These are phyloP conservation scores for Diplogelasinospora grovesii DNA, from an alignment of 495 filamentous ascomycete species.

Conservation along the genomic window DNA sequence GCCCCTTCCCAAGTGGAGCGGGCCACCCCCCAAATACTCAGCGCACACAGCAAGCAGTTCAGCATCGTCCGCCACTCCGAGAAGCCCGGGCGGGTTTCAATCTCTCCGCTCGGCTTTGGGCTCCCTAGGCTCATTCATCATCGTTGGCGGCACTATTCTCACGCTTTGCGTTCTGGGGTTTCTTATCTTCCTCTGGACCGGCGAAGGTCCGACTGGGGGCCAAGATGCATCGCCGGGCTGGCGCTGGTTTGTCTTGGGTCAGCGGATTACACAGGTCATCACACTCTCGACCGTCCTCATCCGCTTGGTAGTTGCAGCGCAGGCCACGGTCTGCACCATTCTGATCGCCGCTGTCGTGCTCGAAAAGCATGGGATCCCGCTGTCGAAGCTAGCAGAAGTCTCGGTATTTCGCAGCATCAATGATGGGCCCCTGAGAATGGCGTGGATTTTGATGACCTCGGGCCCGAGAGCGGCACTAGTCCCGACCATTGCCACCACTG, in stretches of 20 bases:
- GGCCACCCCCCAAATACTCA: too few species aligned
- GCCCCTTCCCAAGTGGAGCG: too few species aligned
- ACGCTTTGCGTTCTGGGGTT: slow-evolving; percentile 10
- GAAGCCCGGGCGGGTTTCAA: too few species aligned
- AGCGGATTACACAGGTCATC: slow-evolving; percentile 9
- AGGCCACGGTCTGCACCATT: slow-evolving; percentile 12
- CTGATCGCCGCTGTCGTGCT: slow-evolving; percentile 15
- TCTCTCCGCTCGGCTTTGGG: neutral
- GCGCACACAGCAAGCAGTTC: too few species aligned
- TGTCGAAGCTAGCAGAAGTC: slow-evolving; percentile 15
- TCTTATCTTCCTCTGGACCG: slow-evolving; percentile 10
- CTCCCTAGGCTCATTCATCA: neutral
- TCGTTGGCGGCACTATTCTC: slow-evolving; percentile 8
- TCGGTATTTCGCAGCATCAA: slow-evolving; percentile 14
- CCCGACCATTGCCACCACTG: neutral
- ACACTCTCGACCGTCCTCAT: slow-evolving; percentile 13
- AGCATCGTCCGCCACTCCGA: too few species aligned
- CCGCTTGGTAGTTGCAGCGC: slow-evolving; percentile 8
- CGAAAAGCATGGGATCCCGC: slow-evolving; percentile 14
- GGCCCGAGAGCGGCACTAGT: neutral
- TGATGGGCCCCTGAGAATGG: slow-evolving; percentile 12
- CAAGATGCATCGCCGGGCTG: slow-evolving; percentile 5
- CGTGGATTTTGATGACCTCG: slow-evolving; percentile 4
- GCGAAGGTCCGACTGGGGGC: slow-evolving; percentile 7
- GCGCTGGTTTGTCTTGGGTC: slow-evolving; percentile 8